Percentiles rank a stretch among this genome's conserved stretches.
Evolutionary conservation across 2,329 filamentous ascomycete genomes (phyloP).

Genomic region (Fusarium sp.): DNA sequence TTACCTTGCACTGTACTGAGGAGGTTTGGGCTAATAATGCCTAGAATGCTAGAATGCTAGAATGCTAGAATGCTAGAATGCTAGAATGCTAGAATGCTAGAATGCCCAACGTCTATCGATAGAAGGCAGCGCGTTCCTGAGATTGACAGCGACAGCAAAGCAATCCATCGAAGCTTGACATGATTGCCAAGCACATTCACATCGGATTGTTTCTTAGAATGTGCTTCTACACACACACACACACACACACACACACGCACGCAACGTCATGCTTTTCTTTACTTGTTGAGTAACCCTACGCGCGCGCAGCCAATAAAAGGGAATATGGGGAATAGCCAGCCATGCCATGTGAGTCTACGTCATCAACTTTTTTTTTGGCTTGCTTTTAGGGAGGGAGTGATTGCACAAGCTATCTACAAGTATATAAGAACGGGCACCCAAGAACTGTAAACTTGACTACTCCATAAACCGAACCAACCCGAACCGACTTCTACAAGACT

Average conservation of each 20-base stretch:
- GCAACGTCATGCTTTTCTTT: constrained; percentile 35
- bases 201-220: neutral
- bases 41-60: no score
- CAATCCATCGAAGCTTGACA: neutral
- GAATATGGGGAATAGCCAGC: constrained; percentile 12
- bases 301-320: constrained; percentile 33
- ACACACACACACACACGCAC: no score
- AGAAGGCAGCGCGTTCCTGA: constrained; percentile 20
- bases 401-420: constrained; percentile 10
- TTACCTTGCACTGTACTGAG: no score
- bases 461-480: neutral
- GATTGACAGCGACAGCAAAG: constrained; percentile 26
- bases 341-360: constrained; percentile 42
- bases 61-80: no score
- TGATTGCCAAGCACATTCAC: constrained; percentile 18
- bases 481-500: neutral
- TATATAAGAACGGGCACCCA: constrained; percentile 27
- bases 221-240: no score
- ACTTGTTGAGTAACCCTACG: constrained; percentile 13
- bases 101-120: no score
- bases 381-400: constrained; percentile 11
- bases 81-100: no score
- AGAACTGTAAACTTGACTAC: neutral
- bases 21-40: no score
- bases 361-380: constrained; percentile 35